Conservation (phyloP, 495 filamentous ascomycete species). For the Hyaloscypha finlandica region DNA sequence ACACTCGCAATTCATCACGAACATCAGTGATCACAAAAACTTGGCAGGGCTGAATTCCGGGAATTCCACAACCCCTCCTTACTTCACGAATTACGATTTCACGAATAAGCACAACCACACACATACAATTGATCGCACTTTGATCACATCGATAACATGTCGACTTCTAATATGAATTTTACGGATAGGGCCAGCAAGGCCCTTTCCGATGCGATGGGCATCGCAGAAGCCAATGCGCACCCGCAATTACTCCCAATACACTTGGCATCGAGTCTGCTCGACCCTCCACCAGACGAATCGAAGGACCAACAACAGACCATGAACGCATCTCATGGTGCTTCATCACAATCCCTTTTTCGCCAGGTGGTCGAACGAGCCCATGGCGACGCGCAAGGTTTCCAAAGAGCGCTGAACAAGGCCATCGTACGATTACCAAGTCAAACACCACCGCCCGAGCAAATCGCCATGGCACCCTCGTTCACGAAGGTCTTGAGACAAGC, state of each 20-base stretch:
- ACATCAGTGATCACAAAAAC: background rate
- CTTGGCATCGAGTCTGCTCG: constrained; percentile 83
- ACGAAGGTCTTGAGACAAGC: constrained; percentile 78
- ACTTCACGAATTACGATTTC: constrained; percentile 12
- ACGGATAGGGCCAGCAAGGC: constrained; percentile 90
- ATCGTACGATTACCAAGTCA: constrained; percentile 90
- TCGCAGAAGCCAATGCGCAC: constrained; percentile 86
- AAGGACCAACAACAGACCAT: constrained; percentile 69
- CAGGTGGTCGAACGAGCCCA: constrained; percentile 94
- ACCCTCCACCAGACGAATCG: constrained; percentile 74
- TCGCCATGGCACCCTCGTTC: constrained; percentile 78
- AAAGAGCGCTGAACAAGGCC: constrained; percentile 85
- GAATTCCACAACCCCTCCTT: constrained; percentile 3
- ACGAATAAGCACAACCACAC: constrained; percentile 18
- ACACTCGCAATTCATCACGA: background rate
- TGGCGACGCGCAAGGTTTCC: constrained; percentile 85
- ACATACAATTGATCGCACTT: constrained; percentile 24
- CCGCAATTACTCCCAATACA: constrained; percentile 87
- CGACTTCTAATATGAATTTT: constrained; percentile 68
- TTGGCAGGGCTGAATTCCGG: background rate
- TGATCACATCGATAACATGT: constrained; percentile 42
- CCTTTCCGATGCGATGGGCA: constrained; percentile 77
- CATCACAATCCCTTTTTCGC: constrained; percentile 74
- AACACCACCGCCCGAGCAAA: constrained; percentile 87
- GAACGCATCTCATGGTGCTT: constrained; percentile 57